phyloP scores from a whole-genome alignment of 306 rosid species.

The Amphicarpaea edgeworthii region DNA sequence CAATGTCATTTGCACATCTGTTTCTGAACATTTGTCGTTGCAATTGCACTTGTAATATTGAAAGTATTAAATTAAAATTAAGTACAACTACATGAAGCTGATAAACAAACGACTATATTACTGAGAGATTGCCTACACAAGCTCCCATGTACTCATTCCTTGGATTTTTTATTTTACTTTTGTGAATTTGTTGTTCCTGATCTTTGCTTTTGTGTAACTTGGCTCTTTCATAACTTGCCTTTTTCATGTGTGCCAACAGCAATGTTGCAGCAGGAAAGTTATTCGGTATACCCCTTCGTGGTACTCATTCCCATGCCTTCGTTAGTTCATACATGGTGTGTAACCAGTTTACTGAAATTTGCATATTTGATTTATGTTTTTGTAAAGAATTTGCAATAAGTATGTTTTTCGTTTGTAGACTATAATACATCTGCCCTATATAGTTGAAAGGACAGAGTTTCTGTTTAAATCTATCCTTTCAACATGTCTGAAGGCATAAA shows the following conservation, averaged over 20 bases:
- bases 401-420: slow-evolving; percentile 4
- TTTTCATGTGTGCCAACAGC: slow-evolving; percentile 61
- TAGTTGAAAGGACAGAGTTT: slow-evolving; percentile 16
- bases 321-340: slow-evolving; percentile 98
- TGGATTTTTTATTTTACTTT: slow-evolving; percentile 3
- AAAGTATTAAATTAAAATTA: slow-evolving; percentile 14
- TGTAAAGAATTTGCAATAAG: slow-evolving; percentile 24
- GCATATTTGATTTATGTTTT: slow-evolving; percentile 34
- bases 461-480: slow-evolving; percentile 11
- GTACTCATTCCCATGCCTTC: slow-evolving; percentile 99
- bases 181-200: slow-evolving; percentile 10
- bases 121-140: slow-evolving; percentile 25
- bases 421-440: background rate
- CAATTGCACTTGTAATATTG: slow-evolving; percentile 4
- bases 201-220: slow-evolving; percentile 41
- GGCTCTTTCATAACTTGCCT: slow-evolving; percentile 37
- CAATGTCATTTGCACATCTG: background rate
- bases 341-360: slow-evolving; percentile 46
- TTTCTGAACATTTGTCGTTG: background rate
- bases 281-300: slow-evolving; percentile 96
- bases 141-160: slow-evolving; percentile 22
- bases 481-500: background rate
- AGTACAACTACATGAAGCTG: slow-evolving; percentile 13
- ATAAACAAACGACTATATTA: slow-evolving; percentile 14
- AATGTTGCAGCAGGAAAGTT: slow-evolving; percentile 98